phyloP scores from a whole-genome alignment of 1,139 yeast genomes.

The Debaryomyces psychrophilus region DNA sequence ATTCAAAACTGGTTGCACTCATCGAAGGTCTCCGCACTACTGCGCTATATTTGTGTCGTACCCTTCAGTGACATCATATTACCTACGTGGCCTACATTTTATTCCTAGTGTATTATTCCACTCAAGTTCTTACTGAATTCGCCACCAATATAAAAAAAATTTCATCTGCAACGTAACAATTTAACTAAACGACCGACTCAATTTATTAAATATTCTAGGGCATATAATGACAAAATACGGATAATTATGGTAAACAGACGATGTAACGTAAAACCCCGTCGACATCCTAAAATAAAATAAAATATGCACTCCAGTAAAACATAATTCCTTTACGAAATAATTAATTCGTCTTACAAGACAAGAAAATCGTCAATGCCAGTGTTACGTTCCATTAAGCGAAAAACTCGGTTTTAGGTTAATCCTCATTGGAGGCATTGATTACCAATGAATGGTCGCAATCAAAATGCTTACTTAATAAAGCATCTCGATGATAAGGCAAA shows the following conservation, averaged over 20 bases:
- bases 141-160: neutral
- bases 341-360: too few species aligned
- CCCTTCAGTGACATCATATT: neutral
- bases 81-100: neutral
- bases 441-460: neutral
- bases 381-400: slow-evolving; percentile 1
- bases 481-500: neutral
- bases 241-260: neutral
- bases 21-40: neutral
- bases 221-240: neutral
- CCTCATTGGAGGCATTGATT: neutral
- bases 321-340: neutral
- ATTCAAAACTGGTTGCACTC: neutral
- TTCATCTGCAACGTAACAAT: neutral
- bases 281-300: neutral
- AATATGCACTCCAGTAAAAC: neutral
- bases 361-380: too few species aligned
- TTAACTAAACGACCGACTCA: neutral
- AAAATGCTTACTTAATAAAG: neutral
- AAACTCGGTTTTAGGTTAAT: neutral
- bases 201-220: neutral
- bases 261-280: slow-evolving; percentile 1
- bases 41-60: neutral
- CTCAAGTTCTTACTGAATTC: neutral
- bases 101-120: too few species aligned